Conservation (phyloP, 2,329 filamentous ascomycete species). For the Xylaria sp. region DNA sequence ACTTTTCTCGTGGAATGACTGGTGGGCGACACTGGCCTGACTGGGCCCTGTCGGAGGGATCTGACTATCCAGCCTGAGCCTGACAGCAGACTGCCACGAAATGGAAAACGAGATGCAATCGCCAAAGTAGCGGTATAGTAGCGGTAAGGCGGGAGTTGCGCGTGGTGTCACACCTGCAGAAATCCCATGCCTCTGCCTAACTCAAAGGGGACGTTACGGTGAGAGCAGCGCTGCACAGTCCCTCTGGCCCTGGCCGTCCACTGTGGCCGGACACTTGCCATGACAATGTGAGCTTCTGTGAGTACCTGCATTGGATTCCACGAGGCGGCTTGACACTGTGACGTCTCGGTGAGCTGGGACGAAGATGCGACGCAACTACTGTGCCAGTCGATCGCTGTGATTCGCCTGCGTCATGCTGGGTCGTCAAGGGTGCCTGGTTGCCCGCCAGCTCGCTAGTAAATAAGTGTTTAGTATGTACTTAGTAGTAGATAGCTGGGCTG, state of each 20-base stretch:
- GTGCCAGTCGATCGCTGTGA: constrained; percentile 24
- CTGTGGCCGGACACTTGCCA: constrained; percentile 27
- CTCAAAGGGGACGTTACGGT: constrained; percentile 20
- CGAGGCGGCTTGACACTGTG: constrained; percentile 30
- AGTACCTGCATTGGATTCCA: too few species aligned
- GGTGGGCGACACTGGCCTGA: constrained; percentile 26
- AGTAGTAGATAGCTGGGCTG: neutral
- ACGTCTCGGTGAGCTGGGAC: constrained; percentile 35
- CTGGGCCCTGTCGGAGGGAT: constrained; percentile 30
- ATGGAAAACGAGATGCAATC: constrained; percentile 29
- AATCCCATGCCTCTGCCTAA: constrained; percentile 5
- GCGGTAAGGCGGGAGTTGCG: constrained; percentile 27
- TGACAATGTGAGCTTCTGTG: constrained; percentile 30
- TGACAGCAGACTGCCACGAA: constrained; percentile 29
- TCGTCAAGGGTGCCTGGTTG: constrained; percentile 15
- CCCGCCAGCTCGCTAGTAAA: constrained; percentile 1
- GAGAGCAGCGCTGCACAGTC: constrained; percentile 27
- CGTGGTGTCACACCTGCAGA: constrained; percentile 28
- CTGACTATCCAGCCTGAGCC: constrained; percentile 25
- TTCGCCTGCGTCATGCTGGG: constrained; percentile 34
- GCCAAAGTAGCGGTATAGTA: constrained; percentile 31
- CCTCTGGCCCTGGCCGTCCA: neutral
- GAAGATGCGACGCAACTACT: constrained; percentile 5
- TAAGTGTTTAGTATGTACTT: too few species aligned
- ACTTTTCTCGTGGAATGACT: constrained; percentile 26